Conservation (phyloP, 2,329 filamentous ascomycete species). For the Chaetomium sp. region DNA sequence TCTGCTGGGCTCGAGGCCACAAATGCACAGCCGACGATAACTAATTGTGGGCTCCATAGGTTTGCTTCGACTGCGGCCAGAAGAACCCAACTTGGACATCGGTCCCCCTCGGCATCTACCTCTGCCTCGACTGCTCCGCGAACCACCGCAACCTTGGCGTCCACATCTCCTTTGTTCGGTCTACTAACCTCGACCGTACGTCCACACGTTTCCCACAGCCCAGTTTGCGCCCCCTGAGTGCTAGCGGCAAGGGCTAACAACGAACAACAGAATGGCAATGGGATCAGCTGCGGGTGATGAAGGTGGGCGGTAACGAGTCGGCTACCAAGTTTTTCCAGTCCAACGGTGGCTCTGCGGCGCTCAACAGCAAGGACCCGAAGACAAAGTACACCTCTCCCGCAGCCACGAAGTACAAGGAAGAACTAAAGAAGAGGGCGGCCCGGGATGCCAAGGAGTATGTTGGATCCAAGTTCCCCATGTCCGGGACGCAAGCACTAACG, state of each 20-base stretch:
- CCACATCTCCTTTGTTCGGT: slow-evolving; percentile 98
- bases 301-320: slow-evolving; percentile 95
- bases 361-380: slow-evolving; percentile 89
- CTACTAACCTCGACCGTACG: slow-evolving; percentile 96
- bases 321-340: slow-evolving; percentile 98
- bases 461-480: background rate
- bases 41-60: slow-evolving; percentile 41
- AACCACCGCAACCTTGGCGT: slow-evolving; percentile 97
- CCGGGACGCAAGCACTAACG: slow-evolving; percentile 16
- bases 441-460: slow-evolving; percentile 77
- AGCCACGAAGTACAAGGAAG: slow-evolving; percentile 97
- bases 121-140: slow-evolving; percentile 95
- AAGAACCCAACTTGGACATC: slow-evolving; percentile 99
- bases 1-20: background rate
- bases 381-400: slow-evolving; percentile 91
- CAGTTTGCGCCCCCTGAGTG: background rate
- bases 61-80: slow-evolving; percentile 96
- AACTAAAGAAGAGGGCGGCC: slow-evolving; percentile 78
- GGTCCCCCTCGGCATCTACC: slow-evolving; percentile 92
- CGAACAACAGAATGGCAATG: slow-evolving; percentile 79
- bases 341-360: slow-evolving; percentile 86
- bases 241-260: slow-evolving; percentile 1
- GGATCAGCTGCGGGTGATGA: slow-evolving; percentile 96
- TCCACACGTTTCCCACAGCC: slow-evolving; percentile 15
- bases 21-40: slow-evolving; percentile 8